These are phyloP conservation scores for Polytrichum commune DNA, from an alignment of 225 moss, liverwort and hornwort species.

Conservation along the genomic window DNA sequence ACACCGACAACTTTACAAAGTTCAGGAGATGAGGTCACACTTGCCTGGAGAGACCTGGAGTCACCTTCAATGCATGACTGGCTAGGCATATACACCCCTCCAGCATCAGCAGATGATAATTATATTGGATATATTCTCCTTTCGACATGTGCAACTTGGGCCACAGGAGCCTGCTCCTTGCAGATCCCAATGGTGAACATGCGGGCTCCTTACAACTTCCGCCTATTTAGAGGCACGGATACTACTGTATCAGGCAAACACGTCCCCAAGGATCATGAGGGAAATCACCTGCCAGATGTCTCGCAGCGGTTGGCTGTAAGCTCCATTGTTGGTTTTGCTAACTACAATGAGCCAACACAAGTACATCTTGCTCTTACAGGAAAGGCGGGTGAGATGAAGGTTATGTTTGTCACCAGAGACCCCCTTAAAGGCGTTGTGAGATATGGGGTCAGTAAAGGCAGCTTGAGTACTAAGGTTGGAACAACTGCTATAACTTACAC, in stretches of 20 bases:
- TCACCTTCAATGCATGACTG: constrained; percentile 49
- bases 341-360: constrained; percentile 73
- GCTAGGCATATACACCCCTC: constrained; percentile 56
- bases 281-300: constrained; percentile 38
- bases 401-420: constrained; percentile 60
- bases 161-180: constrained; percentile 37
- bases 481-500: constrained; percentile 30
- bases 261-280: constrained; percentile 28
- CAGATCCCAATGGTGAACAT: constrained; percentile 53
- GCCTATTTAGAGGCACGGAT: constrained; percentile 35
- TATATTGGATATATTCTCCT: constrained; percentile 59
- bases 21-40: constrained; percentile 45
- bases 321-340: constrained; percentile 31
- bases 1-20: constrained; percentile 29
- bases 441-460: constrained; percentile 24
- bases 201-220: constrained; percentile 49
- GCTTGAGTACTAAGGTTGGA: constrained; percentile 17
- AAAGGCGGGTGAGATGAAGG: constrained; percentile 35
- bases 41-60: constrained; percentile 40
- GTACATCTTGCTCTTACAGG: constrained; percentile 54
- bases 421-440: constrained; percentile 31
- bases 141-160: constrained; percentile 41
- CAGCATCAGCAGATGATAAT: constrained; percentile 42
- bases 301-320: constrained; percentile 25
- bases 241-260: not conserved